A percentile compares a stretch with the other conserved stretches of the same genome.
These are phyloP conservation scores for Colletotrichum tropicale DNA, from an alignment of 2,329 filamentous ascomycete genomes.

Conservation along the genomic window DNA sequence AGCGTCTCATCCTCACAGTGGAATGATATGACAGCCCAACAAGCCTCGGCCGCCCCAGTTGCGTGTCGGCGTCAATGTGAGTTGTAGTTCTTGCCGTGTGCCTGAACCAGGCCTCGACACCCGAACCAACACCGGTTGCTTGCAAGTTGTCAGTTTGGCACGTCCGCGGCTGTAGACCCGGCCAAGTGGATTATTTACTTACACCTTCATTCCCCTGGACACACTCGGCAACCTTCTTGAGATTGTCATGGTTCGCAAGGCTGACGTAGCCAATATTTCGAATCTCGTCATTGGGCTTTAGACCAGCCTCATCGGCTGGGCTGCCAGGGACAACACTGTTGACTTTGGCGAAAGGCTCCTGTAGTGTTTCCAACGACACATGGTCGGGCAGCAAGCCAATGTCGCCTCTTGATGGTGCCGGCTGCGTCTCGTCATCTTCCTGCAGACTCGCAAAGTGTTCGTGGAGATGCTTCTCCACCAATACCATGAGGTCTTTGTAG, in stretches of 20 bases:
- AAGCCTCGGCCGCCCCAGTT: conserved; percentile 92
- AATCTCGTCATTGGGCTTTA: conserved; percentile 81
- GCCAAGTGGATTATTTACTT: conserved; percentile 44
- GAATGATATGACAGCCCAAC: conserved; percentile 89
- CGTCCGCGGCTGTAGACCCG: not conserved
- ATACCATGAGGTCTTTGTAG: conserved; percentile 85
- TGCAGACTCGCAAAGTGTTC: conserved; percentile 81
- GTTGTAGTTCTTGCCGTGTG: conserved; percentile 61
- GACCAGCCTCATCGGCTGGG: conserved; percentile 81
- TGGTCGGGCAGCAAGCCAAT: not conserved
- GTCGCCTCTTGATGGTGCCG: not conserved
- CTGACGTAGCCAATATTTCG: conserved; percentile 86
- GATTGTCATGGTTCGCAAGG: conserved; percentile 81
- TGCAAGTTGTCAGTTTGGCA: conserved; percentile 26
- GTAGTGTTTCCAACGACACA: conserved; percentile 36
- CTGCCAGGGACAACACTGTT: conserved; percentile 80
- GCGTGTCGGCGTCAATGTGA: conserved; percentile 76
- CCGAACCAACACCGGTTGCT: conserved; percentile 76
- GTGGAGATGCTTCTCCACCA: conserved; percentile 86
- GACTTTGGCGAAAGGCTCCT: conserved; percentile 81
- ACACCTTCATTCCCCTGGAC: conserved; percentile 91
- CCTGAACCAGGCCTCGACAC: conserved; percentile 54
- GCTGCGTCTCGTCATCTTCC: conserved; percentile 46
- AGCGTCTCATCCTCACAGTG: conserved; percentile 56
- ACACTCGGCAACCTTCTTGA: conserved; percentile 85